Percentiles rank a stretch among this genome's conserved stretches.
Evolutionary conservation across 352 stramenopile species (phyloP).

Genomic region (Globisporangium perplexum): DNA sequence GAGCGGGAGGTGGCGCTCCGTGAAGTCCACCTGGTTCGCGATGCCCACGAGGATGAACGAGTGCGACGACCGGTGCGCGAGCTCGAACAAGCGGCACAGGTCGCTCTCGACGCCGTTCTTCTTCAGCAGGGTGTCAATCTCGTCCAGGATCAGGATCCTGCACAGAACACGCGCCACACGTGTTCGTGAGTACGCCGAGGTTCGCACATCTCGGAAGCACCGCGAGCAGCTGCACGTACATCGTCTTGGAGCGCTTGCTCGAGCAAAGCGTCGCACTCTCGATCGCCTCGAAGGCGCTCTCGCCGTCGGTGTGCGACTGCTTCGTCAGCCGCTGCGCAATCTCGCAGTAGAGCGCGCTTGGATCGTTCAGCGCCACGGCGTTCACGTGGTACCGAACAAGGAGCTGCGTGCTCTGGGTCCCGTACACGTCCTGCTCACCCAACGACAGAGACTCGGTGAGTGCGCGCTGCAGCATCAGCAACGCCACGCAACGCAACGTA

Average conservation of each 20-base stretch:
- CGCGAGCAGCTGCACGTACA: constrained; percentile 19
- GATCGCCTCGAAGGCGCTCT: constrained; percentile 63
- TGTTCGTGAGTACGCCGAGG: background rate
- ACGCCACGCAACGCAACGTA: constrained; percentile 18
- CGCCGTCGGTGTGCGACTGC: constrained; percentile 30
- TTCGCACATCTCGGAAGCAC: background rate
- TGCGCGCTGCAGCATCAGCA: background rate
- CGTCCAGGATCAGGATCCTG: constrained; percentile 73
- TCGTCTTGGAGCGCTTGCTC: constrained; percentile 44
- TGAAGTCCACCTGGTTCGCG: constrained; percentile 84
- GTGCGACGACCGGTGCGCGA: constrained; percentile 49
- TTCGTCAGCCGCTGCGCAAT: constrained; percentile 50
- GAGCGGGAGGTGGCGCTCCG: constrained; percentile 62
- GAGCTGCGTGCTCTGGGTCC: constrained; percentile 17
- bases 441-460: background rate
- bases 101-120: constrained; percentile 63
- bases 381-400: constrained; percentile 64
- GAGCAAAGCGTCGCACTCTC: constrained; percentile 37
- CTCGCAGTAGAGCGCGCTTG: constrained; percentile 41
- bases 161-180: background rate
- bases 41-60: constrained; percentile 77
- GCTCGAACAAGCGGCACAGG: constrained; percentile 71
- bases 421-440: constrained; percentile 16
- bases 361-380: constrained; percentile 58
- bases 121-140: constrained; percentile 74